Evolutionary conservation across 805 yeast species (phyloP), one percentile per base, ranked within the genome.

Genomic region (Metschnikowia anglica): DNA sequence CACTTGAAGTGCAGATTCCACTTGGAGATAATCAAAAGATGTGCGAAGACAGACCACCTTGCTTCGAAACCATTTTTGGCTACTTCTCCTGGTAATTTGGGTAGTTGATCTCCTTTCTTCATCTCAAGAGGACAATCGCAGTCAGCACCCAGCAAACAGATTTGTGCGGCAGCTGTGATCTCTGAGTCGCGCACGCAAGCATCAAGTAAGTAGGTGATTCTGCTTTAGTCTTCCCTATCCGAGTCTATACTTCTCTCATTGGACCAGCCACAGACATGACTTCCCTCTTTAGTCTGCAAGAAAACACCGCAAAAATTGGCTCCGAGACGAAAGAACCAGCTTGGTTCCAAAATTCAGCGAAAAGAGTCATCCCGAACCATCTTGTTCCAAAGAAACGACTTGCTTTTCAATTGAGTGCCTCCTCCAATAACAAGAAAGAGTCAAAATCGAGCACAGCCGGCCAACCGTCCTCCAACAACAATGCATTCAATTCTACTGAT

Each of bases 291-390:
- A 38, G 50, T 15, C 44, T 27, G 38, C 37, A 41, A 37, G 47
- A 39, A 25, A 26, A 34, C 3, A 8, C 34, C 17, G 23, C 5
- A 5, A 24, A 34, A 8, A 16, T 24, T 16, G 23, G 30, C 16
- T 25, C 34, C 3, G 35, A 38, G 18, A 16, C 21, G 10, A 37
- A 37, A 21, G 29, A 37, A n/a, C 40, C 40, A 3, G 16, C 58
- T n/a, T 68, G 76, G 75, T 58, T 61, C 43, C 63, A 61, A 29
- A 58, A 67, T 36, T 52, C 62, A 17, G 58, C 60, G 37, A 61
- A 58, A 39, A 52, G 74, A 40, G 62, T 65, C 9, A 68, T 70
- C 34, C 72, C 72, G 20, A 70, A 68, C 41, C 75, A 70, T 39
- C 60, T 70, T 38, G 66, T 65, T 9, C 64, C 74, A 34, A 66